Conservation (phyloP, 73 alveolate species). For the Paramecium octaurelia region DNA sequence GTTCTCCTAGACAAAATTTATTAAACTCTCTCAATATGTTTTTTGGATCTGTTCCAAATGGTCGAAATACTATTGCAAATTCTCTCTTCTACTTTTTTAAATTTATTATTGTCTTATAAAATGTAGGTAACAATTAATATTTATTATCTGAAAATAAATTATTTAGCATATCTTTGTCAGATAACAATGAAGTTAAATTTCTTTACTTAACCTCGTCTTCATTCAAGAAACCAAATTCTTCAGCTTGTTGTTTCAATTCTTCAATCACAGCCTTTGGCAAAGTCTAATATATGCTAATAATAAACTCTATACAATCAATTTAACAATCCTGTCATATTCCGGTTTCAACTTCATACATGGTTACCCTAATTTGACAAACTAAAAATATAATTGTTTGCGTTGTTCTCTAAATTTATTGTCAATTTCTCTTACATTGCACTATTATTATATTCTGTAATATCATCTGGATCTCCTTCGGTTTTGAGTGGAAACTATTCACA, state of each 20-base stretch:
- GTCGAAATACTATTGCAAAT: conserved; percentile 91
- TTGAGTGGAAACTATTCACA: conserved; percentile 26
- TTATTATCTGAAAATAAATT: conserved; percentile 81
- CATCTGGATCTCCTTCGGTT: conserved; percentile 59
- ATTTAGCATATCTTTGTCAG: conserved; percentile 72
- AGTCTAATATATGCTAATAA: background rate
- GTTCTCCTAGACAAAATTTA: conserved; percentile 95
- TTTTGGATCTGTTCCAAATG: conserved; percentile 85
- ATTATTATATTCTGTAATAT: conserved; percentile 2
- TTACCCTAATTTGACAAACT: conserved; percentile 55
- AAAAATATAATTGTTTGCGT: conserved; percentile 29
- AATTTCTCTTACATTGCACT: background rate
- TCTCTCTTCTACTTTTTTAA: conserved; percentile 88
- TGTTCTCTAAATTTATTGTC: background rate
- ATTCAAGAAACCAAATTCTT: conserved; percentile 17
- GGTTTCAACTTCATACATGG: conserved; percentile 62
- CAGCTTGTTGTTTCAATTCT: conserved; percentile 6
- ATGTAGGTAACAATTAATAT: conserved; percentile 84
- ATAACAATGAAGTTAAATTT: conserved; percentile 37
- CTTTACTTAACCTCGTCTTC: background rate
- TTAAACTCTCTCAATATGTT: conserved; percentile 89
- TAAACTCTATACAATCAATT: background rate
- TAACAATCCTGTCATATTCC: conserved; percentile 58
- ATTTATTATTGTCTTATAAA: conserved; percentile 86
- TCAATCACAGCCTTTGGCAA: conserved; percentile 45